Evolutionary conservation across 129 eudicot genomes (phyloP).

Genomic region (Glebionis coronaria): DNA sequence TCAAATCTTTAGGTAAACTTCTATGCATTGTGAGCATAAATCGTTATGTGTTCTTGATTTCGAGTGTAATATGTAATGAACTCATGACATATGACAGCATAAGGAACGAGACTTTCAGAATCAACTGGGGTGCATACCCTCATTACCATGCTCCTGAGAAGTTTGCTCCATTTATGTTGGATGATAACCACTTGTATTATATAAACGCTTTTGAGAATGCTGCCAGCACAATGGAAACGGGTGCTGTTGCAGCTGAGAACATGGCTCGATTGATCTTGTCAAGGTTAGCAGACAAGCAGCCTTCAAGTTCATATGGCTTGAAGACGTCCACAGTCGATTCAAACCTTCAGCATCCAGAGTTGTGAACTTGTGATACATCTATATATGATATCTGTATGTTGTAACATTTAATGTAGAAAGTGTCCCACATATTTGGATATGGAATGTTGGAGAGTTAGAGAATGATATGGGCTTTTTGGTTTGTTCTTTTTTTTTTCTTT

Average conservation of each 20-base stretch:
- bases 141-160: conserved; percentile 92
- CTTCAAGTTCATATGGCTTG: conserved; percentile 10
- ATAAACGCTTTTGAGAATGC: conserved; percentile 95
- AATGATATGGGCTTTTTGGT: too few relatives aligned
- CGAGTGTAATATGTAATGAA: neutral
- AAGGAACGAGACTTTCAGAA: conserved; percentile 70
- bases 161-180: conserved; percentile 77
- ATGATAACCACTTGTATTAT: conserved; percentile 66
- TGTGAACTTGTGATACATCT: conserved; percentile 26
- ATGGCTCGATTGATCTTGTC: conserved; percentile 76
- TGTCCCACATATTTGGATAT: neutral
- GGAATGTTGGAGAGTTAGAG: too few relatives aligned
- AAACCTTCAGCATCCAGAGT: conserved; percentile 32
- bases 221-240: conserved; percentile 95
- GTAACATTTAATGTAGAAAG: conserved; percentile 13
- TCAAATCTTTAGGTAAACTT: conserved; percentile 72
- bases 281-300: conserved; percentile 37
- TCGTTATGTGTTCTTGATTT: neutral
- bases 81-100: conserved; percentile 35
- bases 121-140: conserved; percentile 96
- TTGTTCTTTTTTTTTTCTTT: too few relatives aligned
- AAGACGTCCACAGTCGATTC: conserved; percentile 30
- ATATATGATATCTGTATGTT: conserved; percentile 5
- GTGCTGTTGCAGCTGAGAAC: conserved; percentile 96
- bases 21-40: neutral